Evolutionary conservation across 1,139 yeast genomes (phyloP).

Genomic region (Trichomonascaceae sp.): DNA sequence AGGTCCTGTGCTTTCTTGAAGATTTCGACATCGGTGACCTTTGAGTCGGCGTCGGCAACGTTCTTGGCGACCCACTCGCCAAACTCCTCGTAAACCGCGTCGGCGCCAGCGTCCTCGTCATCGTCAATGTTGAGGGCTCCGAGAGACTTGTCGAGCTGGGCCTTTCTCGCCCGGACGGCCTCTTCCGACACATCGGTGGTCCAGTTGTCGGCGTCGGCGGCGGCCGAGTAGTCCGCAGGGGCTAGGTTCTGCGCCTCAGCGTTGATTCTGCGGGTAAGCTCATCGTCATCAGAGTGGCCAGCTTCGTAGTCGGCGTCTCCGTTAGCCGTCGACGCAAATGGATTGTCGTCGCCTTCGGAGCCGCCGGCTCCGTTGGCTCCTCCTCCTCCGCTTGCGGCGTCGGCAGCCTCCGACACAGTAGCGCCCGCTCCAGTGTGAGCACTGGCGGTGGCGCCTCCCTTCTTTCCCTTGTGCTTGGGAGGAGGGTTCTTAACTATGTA

Average conservation of each 20-base stretch:
- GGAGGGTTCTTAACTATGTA: constrained; percentile 93
- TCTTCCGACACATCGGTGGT: constrained; percentile 96
- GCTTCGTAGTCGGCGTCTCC: constrained; percentile 24
- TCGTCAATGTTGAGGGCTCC: constrained; percentile 30
- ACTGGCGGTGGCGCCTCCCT: constrained; percentile 75
- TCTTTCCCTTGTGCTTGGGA: constrained; percentile 38
- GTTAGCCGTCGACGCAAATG: constrained; percentile 39
- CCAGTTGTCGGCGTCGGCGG: constrained; percentile 86
- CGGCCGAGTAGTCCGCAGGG: constrained; percentile 22
- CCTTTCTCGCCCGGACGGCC: constrained; percentile 88
- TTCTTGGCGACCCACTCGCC: constrained; percentile 57
- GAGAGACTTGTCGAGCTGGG: constrained; percentile 55
- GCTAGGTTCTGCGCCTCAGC: constrained; percentile 70
- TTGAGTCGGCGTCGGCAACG: constrained; percentile 40
- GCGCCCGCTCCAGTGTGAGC: constrained; percentile 68
- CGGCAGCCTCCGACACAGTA: constrained; percentile 3
- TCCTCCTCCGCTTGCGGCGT: constrained; percentile 3
- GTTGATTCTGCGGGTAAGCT: constrained; percentile 64
- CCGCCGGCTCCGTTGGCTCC: constrained; percentile 44
- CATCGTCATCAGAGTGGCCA: constrained; percentile 54
- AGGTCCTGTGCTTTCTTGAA: constrained; percentile 79
- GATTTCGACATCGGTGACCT: constrained; percentile 75
- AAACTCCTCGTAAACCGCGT: constrained; percentile 46
- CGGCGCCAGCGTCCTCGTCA: constrained; percentile 25
- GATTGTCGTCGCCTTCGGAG: constrained; percentile 38